phyloP scores from a whole-genome alignment of 208 protist genomes.

The Crithidia brevicula region DNA sequence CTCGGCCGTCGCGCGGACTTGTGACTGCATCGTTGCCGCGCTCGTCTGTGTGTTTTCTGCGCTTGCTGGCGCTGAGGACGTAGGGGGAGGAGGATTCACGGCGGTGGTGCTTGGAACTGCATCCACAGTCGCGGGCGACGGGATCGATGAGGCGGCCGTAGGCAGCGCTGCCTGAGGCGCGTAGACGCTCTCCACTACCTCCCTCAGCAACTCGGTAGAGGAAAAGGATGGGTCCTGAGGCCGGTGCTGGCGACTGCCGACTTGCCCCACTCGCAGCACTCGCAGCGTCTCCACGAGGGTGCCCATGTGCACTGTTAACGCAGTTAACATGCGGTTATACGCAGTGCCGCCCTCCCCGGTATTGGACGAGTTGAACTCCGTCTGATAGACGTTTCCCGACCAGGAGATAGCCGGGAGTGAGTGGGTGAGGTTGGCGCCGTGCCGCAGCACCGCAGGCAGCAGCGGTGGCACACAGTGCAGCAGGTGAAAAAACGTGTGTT shows the following conservation, averaged over 20 bases:
- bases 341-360: conserved; percentile 16
- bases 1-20: conserved; percentile 1
- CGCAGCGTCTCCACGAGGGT: conserved; percentile 32
- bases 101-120: no score
- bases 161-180: conserved; percentile 19
- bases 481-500: conserved; percentile 19
- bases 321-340: conserved; percentile 36
- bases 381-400: neutral
- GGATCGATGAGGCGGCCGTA: no score
- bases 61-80: neutral
- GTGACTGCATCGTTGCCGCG: conserved; percentile 3
- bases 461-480: conserved; percentile 19
- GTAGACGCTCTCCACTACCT: conserved; percentile 27
- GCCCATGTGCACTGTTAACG: conserved; percentile 30
- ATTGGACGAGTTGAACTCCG: conserved; percentile 23
- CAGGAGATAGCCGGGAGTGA: neutral
- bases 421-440: neutral
- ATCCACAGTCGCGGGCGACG: no score
- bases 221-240: neutral
- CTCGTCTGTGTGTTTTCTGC: neutral
- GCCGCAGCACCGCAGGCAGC: conserved; percentile 2
- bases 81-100: neutral
- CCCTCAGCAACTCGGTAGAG: conserved; percentile 9
- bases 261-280: conserved; percentile 11
- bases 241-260: neutral